phyloP scores from a whole-genome alignment of 345 rosid genomes.

The Arabidopsis thaliana region DNA sequence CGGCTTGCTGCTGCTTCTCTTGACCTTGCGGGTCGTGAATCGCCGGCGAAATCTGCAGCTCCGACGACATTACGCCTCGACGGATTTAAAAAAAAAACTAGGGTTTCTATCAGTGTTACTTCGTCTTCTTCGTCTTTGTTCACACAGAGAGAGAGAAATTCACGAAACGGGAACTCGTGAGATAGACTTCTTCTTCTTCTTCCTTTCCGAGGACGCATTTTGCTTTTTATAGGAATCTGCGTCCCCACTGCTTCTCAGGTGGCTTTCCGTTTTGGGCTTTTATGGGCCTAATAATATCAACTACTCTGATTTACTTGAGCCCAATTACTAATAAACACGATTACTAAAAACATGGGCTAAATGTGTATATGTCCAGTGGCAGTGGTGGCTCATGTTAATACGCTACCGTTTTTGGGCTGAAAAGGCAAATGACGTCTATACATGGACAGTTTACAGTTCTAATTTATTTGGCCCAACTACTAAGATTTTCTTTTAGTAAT shows the following conservation, averaged over 20 bases:
- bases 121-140: slow-evolving; percentile 18
- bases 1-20: slow-evolving; percentile 93
- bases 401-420: too few species aligned
- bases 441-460: too few species aligned
- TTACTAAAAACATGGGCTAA: not conserved
- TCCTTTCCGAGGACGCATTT: slow-evolving; percentile 23
- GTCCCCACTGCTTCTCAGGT: slow-evolving; percentile 39
- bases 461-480: too few species aligned
- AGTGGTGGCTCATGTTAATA: not conserved
- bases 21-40: slow-evolving; percentile 52
- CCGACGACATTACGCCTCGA: slow-evolving; percentile 47
- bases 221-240: slow-evolving; percentile 38
- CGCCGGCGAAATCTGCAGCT: slow-evolving; percentile 56
- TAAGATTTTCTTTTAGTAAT: too few species aligned
- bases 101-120: slow-evolving; percentile 35
- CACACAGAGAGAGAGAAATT: slow-evolving; percentile 7
- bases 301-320: not conserved
- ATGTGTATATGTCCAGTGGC: not conserved
- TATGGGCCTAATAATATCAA: not conserved
- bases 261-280: slow-evolving; percentile 36
- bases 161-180: slow-evolving; percentile 38
- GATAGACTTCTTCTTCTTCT: slow-evolving; percentile 31
- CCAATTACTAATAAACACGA: not conserved
- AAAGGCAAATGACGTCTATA: too few species aligned
- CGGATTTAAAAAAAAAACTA: slow-evolving; percentile 5